These are phyloP conservation scores for Magnusiomyces paraingens DNA, from an alignment of 1,139 yeast genomes.

Conservation along the genomic window DNA sequence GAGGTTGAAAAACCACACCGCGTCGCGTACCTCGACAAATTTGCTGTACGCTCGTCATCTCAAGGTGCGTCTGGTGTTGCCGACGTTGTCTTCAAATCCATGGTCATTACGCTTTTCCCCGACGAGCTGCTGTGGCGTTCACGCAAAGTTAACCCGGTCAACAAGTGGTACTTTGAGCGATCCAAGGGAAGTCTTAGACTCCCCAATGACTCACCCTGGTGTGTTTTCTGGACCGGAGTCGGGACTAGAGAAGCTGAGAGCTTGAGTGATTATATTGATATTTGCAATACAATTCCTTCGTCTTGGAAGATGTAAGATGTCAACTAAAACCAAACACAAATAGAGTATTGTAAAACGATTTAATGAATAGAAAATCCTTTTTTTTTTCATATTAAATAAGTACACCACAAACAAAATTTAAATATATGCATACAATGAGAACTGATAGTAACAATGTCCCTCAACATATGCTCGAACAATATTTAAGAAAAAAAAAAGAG, in stretches of 20 bases:
- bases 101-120: conserved; percentile 59
- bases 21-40: conserved; percentile 75
- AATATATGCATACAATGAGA: no score
- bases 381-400: no score
- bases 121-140: conserved; percentile 86
- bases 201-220: conserved; percentile 49
- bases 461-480: no score
- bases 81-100: conserved; percentile 80
- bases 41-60: conserved; percentile 74
- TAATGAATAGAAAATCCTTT: no score
- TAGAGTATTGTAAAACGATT: no score
- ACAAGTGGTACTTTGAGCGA: conserved; percentile 95
- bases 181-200: conserved; percentile 62
- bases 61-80: conserved; percentile 95
- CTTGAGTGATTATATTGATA: conserved; percentile 34
- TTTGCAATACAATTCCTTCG: conserved; percentile 41
- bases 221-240: conserved; percentile 61
- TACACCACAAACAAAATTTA: no score
- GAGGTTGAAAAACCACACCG: conserved; percentile 13
- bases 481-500: no score
- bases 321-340: no score
- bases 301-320: conserved; percentile 26
- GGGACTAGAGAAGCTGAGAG: conserved; percentile 31
- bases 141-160: conserved; percentile 76
- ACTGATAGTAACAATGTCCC: no score